Conservation (phyloP, 306 rosid genomes). For the Cyclanthera cordifolia region DNA sequence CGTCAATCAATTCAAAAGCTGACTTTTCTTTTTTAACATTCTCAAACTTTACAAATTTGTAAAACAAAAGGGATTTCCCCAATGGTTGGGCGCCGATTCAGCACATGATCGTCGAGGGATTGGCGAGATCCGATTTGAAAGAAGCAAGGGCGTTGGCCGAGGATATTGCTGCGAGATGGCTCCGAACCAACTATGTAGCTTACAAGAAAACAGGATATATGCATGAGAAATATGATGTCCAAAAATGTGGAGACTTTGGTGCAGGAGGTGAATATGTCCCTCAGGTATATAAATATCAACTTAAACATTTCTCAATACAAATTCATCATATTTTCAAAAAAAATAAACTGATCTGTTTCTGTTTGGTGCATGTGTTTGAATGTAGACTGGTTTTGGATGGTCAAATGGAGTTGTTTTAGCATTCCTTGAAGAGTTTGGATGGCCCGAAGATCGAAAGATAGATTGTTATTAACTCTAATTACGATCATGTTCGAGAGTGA, state of each 20-base stretch:
- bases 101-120: slow-evolving; percentile 93
- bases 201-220: slow-evolving; percentile 60
- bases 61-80: slow-evolving; percentile 71
- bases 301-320: neutral
- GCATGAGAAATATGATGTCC: slow-evolving; percentile 76
- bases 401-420: slow-evolving; percentile 87
- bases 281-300: slow-evolving; percentile 37
- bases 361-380: slow-evolving; percentile 3
- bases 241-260: slow-evolving; percentile 61
- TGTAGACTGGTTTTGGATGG: slow-evolving; percentile 98
- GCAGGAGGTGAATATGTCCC: slow-evolving; percentile 79
- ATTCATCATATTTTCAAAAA: too few relatives aligned
- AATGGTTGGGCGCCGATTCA: slow-evolving; percentile 95
- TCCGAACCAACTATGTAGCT: slow-evolving; percentile 58
- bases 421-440: slow-evolving; percentile 89
- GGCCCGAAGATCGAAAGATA: slow-evolving; percentile 60
- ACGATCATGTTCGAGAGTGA: neutral
- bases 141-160: slow-evolving; percentile 65
- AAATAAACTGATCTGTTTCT: neutral
- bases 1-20: too few relatives aligned
- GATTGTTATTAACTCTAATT: slow-evolving; percentile 20
- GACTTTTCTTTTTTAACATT: neutral
- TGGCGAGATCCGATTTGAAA: slow-evolving; percentile 46
- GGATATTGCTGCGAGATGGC: slow-evolving; percentile 70
- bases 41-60: slow-evolving; percentile 1